Percentiles rank a stretch among this genome's conserved stretches.
Evolutionary conservation across 768 basidiomycete genomes (phyloP).

Genomic region (Agaricus subrufescens): DNA sequence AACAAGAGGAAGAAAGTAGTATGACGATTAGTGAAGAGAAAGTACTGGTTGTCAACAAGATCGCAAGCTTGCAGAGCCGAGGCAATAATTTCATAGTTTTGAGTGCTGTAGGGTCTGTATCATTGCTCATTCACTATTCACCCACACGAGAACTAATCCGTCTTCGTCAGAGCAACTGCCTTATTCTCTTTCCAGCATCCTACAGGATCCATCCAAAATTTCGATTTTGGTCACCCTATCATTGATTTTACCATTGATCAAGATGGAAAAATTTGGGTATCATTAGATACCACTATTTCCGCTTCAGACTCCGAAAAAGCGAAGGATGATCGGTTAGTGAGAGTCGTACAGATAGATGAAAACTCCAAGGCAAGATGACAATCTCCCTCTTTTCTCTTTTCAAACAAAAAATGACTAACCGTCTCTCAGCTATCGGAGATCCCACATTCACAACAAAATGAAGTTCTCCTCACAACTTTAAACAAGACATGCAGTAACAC

Average conservation of each 20-base stretch:
- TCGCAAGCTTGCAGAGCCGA: conserved; percentile 40
- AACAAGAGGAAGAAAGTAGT: background rate
- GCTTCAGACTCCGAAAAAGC: background rate
- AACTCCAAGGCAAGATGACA: background rate
- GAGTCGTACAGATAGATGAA: background rate
- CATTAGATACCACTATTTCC: conserved; percentile 1
- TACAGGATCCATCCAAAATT: conserved; percentile 23
- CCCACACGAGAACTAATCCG: background rate
- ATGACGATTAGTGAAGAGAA: conserved; percentile 15
- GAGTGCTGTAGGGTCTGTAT: conserved; percentile 65
- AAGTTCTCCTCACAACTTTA: background rate
- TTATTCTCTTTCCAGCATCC: conserved; percentile 45
- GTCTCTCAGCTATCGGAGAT: background rate
- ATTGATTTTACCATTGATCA: conserved; percentile 43
- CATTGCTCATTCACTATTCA: background rate
- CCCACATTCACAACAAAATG: background rate
- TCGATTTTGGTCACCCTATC: conserved; percentile 56
- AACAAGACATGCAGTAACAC: background rate
- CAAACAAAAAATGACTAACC: background rate
- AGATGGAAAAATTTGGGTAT: conserved; percentile 1
- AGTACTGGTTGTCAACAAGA: conserved; percentile 55
- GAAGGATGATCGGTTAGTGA: background rate
- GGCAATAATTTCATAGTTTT: conserved; percentile 49
- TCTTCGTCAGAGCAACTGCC: conserved; percentile 54
- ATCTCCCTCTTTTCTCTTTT: background rate